Percentiles rank a stretch among this genome's conserved stretches.
Conservation (phyloP, 2,329 filamentous ascomycete species). For the Botrytis hyacinthi region DNA sequence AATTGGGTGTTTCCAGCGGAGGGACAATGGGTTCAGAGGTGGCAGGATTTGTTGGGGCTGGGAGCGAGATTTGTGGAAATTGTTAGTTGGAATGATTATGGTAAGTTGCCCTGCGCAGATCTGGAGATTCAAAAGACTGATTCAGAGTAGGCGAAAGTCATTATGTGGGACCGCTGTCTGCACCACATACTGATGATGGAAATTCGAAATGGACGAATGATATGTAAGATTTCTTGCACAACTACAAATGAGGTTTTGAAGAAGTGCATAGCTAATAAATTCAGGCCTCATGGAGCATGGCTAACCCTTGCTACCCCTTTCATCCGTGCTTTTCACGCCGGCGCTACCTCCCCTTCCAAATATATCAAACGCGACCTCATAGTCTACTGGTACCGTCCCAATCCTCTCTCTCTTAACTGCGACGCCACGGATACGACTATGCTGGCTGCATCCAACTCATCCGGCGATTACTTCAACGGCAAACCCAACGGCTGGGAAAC, state of each 20-base stretch:
- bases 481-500: conserved; percentile 19
- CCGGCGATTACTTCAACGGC: conserved; percentile 4
- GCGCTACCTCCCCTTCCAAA: too few relatives aligned
- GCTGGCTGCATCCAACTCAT: conserved; percentile 1
- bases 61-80: conserved; percentile 9
- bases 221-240: background rate
- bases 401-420: background rate
- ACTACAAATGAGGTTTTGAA: background rate
- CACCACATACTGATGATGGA: conserved; percentile 16
- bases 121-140: background rate
- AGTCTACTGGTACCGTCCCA: conserved; percentile 20
- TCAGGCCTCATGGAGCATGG: conserved; percentile 16
- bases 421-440: conserved; percentile 18
- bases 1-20: conserved; percentile 20
- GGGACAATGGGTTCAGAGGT: conserved; percentile 7
- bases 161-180: conserved; percentile 15
- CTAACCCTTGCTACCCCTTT: conserved; percentile 14
- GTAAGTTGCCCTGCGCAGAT: background rate
- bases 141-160: conserved; percentile 11
- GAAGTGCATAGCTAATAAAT: background rate
- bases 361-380: background rate
- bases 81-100: conserved; percentile 21
- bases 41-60: background rate
- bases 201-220: conserved; percentile 20
- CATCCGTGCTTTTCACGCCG: conserved; percentile 10